Evolutionary conservation across 108 stramenopile genomes (phyloP), one percentile per base, ranked within the genome.

Genomic region (Cyclotella baltica): DNA sequence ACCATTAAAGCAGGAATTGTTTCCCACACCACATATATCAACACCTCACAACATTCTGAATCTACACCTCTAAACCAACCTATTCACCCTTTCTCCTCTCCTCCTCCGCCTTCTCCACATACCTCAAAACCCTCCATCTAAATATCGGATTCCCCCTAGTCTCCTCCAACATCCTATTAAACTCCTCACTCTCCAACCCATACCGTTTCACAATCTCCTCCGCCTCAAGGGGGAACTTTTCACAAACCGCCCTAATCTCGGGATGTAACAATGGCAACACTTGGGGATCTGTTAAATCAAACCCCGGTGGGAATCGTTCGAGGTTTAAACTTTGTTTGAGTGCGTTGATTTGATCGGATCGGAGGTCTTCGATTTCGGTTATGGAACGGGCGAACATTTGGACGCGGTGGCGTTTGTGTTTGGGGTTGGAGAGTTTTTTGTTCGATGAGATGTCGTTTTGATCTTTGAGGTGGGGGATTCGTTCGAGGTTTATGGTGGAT

Each of bases 131-230:
- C 72, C 84, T 81, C 83, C 83, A 91, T 52, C 88, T 65, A 56
- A 89, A 88, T 16, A 89, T 73, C 20, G 90, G 90, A 71, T 91
- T 91, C 9, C 80, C 61, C 75, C 65, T 81, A 20, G 87, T 87
- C 59, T 88, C 88, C 53, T 85, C 78, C 48, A 91, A 70, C 90
- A 91, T 91, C 46, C 73, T 63, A 82, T 91, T 91, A 62, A 91
- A 91, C 50, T 91, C 90, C 29, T 89, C 86, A 29, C 82, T 84
- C 6, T 89, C 77, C 73, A 89, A 75, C 19, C 90, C 90, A 71
- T 89, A 84, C 38, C 87, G 67, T 56, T 88, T 85, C 9, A 91
- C 87, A 82, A 91, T 86, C 62, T 87, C 85, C 72, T 91, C 90
- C 0, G 90, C 90, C 71, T 87, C 70, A 19, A 80, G 47, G 4